phyloP scores from a whole-genome alignment of 495 filamentous ascomycete genomes.

The Terfezia claveryi region DNA sequence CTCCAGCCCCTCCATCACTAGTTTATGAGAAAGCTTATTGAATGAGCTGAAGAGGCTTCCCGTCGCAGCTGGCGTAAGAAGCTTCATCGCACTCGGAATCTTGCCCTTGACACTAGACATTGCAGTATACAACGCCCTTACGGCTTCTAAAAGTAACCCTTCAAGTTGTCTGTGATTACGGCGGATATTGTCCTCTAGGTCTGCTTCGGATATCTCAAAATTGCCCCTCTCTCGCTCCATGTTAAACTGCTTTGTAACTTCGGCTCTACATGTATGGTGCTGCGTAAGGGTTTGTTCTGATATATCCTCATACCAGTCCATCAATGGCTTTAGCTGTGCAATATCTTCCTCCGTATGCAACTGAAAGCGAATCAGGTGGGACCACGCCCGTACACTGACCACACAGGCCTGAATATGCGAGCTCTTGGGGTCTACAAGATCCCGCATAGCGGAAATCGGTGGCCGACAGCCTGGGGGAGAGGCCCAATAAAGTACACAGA shows the following conservation, averaged over 20 bases:
- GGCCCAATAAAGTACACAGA: slow-evolving; percentile 73
- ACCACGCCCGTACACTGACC: slow-evolving; percentile 66
- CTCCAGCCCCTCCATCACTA: slow-evolving; percentile 24
- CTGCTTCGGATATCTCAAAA: slow-evolving; percentile 25
- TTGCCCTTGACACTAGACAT: slow-evolving; percentile 18
- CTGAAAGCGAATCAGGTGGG: slow-evolving; percentile 46
- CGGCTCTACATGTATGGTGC: slow-evolving; percentile 35
- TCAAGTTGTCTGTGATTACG: slow-evolving; percentile 44
- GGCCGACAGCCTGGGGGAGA: slow-evolving; percentile 52
- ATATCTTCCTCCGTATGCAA: slow-evolving; percentile 18
- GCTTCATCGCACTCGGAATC: slow-evolving; percentile 3
- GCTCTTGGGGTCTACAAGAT: slow-evolving; percentile 51
- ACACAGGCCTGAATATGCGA: slow-evolving; percentile 74
- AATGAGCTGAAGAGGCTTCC: slow-evolving; percentile 23
- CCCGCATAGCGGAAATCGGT: slow-evolving; percentile 43
- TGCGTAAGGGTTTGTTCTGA: slow-evolving; percentile 34
- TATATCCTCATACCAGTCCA: slow-evolving; percentile 23
- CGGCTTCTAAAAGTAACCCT: slow-evolving; percentile 30
- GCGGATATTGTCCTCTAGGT: slow-evolving; percentile 33
- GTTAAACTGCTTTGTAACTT: slow-evolving; percentile 35
- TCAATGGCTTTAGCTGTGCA: slow-evolving; percentile 19
- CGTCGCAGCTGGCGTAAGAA: slow-evolving; percentile 19
- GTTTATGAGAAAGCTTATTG: slow-evolving; percentile 19
- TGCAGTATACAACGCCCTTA: slow-evolving; percentile 30
- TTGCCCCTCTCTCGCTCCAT: slow-evolving; percentile 19